Base-by-base conservation (phyloP, 371 early-diverging fungal genomes). In the Funneliformis caledonium region DNA sequence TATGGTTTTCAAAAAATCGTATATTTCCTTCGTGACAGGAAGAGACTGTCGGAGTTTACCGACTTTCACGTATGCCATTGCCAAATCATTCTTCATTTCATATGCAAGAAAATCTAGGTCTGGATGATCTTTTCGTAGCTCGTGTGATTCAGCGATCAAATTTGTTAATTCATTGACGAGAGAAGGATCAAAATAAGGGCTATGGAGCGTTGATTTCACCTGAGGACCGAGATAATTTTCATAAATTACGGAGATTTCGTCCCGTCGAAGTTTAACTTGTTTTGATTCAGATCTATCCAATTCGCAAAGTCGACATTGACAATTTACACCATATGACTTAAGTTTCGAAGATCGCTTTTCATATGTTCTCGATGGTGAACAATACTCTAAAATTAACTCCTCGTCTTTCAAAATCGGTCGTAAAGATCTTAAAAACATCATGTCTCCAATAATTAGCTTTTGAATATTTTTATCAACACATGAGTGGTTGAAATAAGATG, bases 401-500 rank as follows among this genome's bases (percentile, higher is more conserved):
- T 73, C 50, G 19, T 50, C 73, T 22, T n/a, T 73, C 10, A 22
- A 31, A 43, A 73, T 22, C 2, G 22, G 33, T 12, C 56, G 73
- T 7, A 6, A 31, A 56, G 52, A 4, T 16, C 73, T 22, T n/a
- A 73, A 2, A 56, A 73, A 19, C 52, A 73, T 73, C 33, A 73
- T 45, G 14, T 73, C 52, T 6, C 73, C 73, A 48, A 73, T 22
- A 56, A 16, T 16, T 2, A 73, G 3, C 12, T 33, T 4, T 19
- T n/a, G 7, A 22, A 73, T 26, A 56, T 73, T 73, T 7, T 2
- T 52, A 56, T 73, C 73, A 33, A 73, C 73, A 43, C 73, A 73
- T 73, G 73, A 19, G 52, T 73, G 73, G n/a, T 73, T 73, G 73
- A 73, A 73, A 73, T 22, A 73, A 4, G 73, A 73, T 33, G 73